phyloP scores from a whole-genome alignment of 2,329 filamentous ascomycete genomes.

The Tolypocladium capitatum region DNA sequence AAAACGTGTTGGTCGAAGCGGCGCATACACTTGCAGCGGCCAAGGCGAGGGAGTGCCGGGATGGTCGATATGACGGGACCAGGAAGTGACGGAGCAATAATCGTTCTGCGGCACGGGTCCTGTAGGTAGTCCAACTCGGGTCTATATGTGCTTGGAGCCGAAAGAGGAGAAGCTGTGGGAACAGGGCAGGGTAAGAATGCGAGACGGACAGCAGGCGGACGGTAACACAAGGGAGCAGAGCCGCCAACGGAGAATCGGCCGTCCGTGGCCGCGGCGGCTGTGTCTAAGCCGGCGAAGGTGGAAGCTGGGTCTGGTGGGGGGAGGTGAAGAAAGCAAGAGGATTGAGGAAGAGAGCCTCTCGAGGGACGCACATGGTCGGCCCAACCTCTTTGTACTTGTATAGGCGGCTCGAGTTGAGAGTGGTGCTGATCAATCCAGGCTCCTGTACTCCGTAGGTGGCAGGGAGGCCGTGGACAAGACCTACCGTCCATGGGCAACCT shows the following conservation, averaged over 20 bases:
- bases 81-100: constrained; percentile 3
- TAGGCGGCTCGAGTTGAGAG: constrained; percentile 7
- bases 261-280: constrained; percentile 13
- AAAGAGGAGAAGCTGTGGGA: background rate
- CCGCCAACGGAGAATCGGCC: constrained; percentile 9
- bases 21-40: background rate
- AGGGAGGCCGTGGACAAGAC: constrained; percentile 3
- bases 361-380: constrained; percentile 8
- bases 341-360: constrained; percentile 4
- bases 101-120: background rate
- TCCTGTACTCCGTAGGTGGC: constrained; percentile 4
- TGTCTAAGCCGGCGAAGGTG: constrained; percentile 8
- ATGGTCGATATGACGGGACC: constrained; percentile 1
- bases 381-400: constrained; percentile 9
- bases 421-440: constrained; percentile 4
- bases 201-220: background rate
- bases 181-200: background rate
- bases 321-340: constrained; percentile 1
- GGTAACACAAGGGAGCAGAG: background rate
- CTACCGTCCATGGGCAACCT: background rate
- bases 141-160: background rate
- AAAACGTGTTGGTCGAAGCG: background rate
- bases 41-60: constrained; percentile 3
- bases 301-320: constrained; percentile 7
- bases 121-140: background rate